Conservation (phyloP, 1,284 basidiomycete species). For the Exobasidium cylindrosporum region DNA sequence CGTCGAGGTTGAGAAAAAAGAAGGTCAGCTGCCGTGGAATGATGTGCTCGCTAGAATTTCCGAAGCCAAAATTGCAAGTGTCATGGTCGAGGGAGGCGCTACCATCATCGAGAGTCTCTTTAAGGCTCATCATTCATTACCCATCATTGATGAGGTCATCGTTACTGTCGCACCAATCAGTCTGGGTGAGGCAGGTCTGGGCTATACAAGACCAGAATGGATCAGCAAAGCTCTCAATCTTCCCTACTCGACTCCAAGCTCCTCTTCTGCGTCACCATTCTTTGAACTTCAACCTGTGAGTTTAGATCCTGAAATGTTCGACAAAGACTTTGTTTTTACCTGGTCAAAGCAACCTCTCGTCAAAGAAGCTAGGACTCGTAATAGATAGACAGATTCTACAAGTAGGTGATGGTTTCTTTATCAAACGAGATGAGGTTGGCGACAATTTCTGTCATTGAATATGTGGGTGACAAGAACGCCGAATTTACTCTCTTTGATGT, state of each 20-base stretch:
- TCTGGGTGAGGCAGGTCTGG: constrained; percentile 70
- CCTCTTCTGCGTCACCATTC: background rate
- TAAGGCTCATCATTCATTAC: constrained; percentile 49
- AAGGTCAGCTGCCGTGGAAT: constrained; percentile 20
- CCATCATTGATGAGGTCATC: constrained; percentile 69
- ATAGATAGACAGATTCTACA: constrained; percentile 4
- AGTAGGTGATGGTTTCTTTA: constrained; percentile 20
- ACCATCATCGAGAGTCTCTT: constrained; percentile 77
- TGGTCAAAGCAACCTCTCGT: background rate
- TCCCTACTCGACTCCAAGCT: background rate
- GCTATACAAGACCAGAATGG: constrained; percentile 45
- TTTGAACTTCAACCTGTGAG: background rate
- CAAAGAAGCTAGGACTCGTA: background rate
- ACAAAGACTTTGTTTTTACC: constrained; percentile 10
- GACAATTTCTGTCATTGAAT: constrained; percentile 2
- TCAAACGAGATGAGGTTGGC: constrained; percentile 13
- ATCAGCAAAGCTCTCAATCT: background rate
- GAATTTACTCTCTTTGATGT: constrained; percentile 13
- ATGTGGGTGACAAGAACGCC: constrained; percentile 7
- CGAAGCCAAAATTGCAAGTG: constrained; percentile 63
- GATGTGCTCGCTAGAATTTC: constrained; percentile 25
- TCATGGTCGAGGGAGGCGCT: constrained; percentile 96
- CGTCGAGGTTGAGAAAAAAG: constrained; percentile 47
- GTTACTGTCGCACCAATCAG: constrained; percentile 78
- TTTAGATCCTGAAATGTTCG: constrained; percentile 4